Conservation (phyloP, 305 asterid genomes). For the Fraxinus angustifolia region DNA sequence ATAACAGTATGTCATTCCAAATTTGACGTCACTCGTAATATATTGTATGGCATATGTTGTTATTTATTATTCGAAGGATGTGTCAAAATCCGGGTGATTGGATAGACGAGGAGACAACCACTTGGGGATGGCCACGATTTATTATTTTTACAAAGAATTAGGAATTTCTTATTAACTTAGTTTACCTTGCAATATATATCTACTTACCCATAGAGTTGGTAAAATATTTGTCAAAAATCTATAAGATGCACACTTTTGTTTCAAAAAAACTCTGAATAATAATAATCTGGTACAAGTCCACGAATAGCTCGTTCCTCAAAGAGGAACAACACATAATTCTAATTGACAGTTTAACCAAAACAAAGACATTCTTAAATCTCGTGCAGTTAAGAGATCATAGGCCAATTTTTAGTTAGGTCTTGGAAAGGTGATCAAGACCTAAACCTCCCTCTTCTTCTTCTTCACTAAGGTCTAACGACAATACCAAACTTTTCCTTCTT, state of each 20-base stretch:
- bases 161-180: background rate
- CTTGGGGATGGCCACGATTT: background rate
- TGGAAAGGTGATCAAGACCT: conserved; percentile 45
- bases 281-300: no score
- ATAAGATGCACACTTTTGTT: background rate
- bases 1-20: no score
- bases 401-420: conserved; percentile 46
- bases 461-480: conserved; percentile 35
- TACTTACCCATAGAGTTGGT: background rate
- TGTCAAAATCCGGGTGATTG: background rate
- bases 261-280: no score
- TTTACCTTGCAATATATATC: background rate
- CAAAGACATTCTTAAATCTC: background rate
- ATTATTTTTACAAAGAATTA: background rate
- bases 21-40: background rate
- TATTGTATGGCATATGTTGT: background rate
- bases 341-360: background rate
- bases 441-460: conserved; percentile 30
- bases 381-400: conserved; percentile 24
- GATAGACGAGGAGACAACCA: background rate
- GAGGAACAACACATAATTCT: background rate
- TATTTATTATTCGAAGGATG: background rate
- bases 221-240: no score
- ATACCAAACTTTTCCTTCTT: conserved; percentile 40
- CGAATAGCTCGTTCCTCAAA: background rate